Conservation (phyloP, 495 filamentous ascomycete species). For the Cryomyces minteri region DNA sequence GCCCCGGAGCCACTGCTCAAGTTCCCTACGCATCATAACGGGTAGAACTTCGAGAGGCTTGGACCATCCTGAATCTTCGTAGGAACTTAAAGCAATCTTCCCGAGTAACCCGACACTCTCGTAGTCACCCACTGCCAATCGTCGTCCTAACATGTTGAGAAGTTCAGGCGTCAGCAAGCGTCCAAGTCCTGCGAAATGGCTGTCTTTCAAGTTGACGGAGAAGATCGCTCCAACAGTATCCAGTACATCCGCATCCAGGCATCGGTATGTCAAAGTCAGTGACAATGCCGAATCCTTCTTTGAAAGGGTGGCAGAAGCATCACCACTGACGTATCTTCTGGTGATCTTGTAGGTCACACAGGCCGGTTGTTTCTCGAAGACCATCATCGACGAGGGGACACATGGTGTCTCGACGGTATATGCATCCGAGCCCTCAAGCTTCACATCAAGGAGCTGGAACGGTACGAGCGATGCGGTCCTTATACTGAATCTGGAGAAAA, state of each 20-base stretch:
- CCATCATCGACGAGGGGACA: conserved; percentile 32
- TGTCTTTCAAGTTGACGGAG: conserved; percentile 21
- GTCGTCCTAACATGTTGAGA: conserved; percentile 7
- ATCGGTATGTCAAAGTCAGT: conserved; percentile 59
- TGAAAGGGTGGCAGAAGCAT: conserved; percentile 1
- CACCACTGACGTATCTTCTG: conserved; percentile 9
- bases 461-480: conserved; percentile 59
- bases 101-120: conserved; percentile 12
- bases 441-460: conserved; percentile 50
- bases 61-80: conserved; percentile 17
- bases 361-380: conserved; percentile 69
- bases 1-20: conserved; percentile 13
- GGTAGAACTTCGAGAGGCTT: conserved; percentile 15
- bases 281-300: conserved; percentile 29
- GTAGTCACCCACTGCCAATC: conserved; percentile 6
- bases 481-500: conserved; percentile 82
- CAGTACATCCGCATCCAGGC: conserved; percentile 46
- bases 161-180: conserved; percentile 28
- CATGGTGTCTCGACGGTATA: conserved; percentile 45
- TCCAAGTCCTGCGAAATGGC: conserved; percentile 25
- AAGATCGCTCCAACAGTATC: conserved; percentile 26
- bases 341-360: conserved; percentile 67
- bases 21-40: conserved; percentile 3
- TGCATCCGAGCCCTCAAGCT: conserved; percentile 45
- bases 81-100: conserved; percentile 10